These are phyloP conservation scores for Macrolepiota albuminosa DNA, from an alignment of 768 basidiomycete genomes.

Conservation along the genomic window DNA sequence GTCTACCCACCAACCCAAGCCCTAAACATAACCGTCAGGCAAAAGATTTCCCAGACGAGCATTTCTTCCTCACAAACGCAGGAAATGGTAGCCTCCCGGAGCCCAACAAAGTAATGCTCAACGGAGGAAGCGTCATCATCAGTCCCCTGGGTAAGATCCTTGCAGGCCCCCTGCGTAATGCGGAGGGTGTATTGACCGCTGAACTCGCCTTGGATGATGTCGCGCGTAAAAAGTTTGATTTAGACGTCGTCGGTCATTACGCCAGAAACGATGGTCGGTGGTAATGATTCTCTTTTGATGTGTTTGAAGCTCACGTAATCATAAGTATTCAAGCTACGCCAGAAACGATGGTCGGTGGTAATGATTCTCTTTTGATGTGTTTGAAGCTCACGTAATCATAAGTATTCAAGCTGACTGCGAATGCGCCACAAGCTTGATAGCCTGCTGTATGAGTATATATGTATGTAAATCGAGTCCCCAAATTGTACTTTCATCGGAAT, in stretches of 20 bases:
- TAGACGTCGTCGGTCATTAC: constrained; percentile 62
- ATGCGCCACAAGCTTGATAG: constrained; percentile 3
- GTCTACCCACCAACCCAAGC: constrained; percentile 9
- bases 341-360: constrained; percentile 44
- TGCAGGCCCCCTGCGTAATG: constrained; percentile 50
- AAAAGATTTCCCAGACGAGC: constrained; percentile 42
- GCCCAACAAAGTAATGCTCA: constrained; percentile 51
- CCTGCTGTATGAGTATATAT: background rate
- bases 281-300: background rate
- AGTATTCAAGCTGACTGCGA: constrained; percentile 15
- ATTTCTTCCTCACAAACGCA: constrained; percentile 34
- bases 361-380: background rate
- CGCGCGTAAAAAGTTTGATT: constrained; percentile 53
- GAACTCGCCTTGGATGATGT: constrained; percentile 58
- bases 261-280: constrained; percentile 49
- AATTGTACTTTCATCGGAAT: background rate
- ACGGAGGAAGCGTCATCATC: constrained; percentile 58
- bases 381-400: background rate
- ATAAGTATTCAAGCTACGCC: constrained; percentile 25
- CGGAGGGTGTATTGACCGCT: constrained; percentile 51
- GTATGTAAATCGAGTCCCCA: background rate
- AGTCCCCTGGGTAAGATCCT: constrained; percentile 52
- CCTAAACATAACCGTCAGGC: constrained; percentile 15
- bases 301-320: background rate
- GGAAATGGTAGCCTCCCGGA: constrained; percentile 21